phyloP scores from a whole-genome alignment of 371 early-diverging fungal species.

The Mucor mucedo region DNA sequence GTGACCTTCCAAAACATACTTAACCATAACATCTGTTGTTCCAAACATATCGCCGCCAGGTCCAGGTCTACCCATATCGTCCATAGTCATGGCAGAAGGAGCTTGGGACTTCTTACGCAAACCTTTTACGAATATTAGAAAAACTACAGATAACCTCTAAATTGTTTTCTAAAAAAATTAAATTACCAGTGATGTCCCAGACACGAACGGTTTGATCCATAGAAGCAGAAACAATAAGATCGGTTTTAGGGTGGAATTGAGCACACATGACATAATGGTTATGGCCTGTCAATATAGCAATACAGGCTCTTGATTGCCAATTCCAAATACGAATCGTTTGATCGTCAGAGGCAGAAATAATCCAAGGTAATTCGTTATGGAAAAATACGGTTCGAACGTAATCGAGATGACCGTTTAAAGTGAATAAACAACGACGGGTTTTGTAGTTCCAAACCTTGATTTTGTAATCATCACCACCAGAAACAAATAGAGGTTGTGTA shows the following conservation, averaged over 20 bases:
- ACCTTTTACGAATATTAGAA: conserved; percentile 48
- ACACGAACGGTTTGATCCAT: conserved; percentile 99
- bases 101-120: conserved; percentile 83
- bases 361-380: conserved; percentile 99
- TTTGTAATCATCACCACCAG: conserved; percentile 99
- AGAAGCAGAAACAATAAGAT: conserved; percentile 94
- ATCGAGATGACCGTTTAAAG: conserved; percentile 98
- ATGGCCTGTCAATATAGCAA: conserved; percentile 98
- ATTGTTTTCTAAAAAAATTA: neutral
- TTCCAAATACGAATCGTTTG: conserved; percentile 99
- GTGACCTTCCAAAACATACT: conserved; percentile 98
- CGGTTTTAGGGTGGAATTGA: conserved; percentile 96
- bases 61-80: conserved; percentile 61
- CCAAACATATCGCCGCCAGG: conserved; percentile 91
- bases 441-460: conserved; percentile 99
- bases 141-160: neutral
- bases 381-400: conserved; percentile 98
- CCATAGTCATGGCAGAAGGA: conserved; percentile 61
- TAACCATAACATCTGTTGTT: conserved; percentile 93
- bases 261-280: conserved; percentile 99
- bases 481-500: conserved; percentile 97
- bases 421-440: conserved; percentile 92
- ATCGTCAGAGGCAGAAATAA: conserved; percentile 97
- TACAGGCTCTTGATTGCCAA: conserved; percentile 98
- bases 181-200: conserved; percentile 96